These are phyloP conservation scores for Podospora anserina DNA, from an alignment of 495 filamentous ascomycete genomes.

Conservation along the genomic window DNA sequence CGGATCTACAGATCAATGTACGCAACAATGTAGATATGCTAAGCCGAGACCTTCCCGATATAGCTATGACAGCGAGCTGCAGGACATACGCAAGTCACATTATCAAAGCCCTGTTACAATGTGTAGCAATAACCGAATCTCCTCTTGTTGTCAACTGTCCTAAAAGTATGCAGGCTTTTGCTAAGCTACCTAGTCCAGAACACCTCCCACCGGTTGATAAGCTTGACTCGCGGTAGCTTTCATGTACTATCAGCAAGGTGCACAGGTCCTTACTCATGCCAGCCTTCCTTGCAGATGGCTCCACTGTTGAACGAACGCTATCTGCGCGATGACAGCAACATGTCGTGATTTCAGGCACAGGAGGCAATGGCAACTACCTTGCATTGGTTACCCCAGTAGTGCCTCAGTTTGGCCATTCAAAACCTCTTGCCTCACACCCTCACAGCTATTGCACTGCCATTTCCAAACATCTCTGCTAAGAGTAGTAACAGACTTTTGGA, in stretches of 20 bases:
- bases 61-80: conserved; percentile 10
- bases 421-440: background rate
- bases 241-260: background rate
- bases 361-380: background rate
- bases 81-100: background rate
- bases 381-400: background rate
- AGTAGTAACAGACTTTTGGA: background rate
- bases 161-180: background rate
- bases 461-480: background rate
- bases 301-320: background rate
- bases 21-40: too few relatives aligned
- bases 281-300: background rate
- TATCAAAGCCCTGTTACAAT: background rate
- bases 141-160: background rate
- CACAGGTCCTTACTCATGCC: background rate
- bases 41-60: background rate
- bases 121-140: too few relatives aligned
- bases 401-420: background rate
- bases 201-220: background rate
- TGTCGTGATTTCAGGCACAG: background rate
- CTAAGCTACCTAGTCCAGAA: background rate
- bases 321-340: background rate
- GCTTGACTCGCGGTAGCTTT: background rate
- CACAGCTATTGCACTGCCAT: conserved; percentile 1
- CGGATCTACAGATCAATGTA: too few relatives aligned